Conservation (phyloP, 192 early-diverging fungal species). For the Gonapodya sp. region DNA sequence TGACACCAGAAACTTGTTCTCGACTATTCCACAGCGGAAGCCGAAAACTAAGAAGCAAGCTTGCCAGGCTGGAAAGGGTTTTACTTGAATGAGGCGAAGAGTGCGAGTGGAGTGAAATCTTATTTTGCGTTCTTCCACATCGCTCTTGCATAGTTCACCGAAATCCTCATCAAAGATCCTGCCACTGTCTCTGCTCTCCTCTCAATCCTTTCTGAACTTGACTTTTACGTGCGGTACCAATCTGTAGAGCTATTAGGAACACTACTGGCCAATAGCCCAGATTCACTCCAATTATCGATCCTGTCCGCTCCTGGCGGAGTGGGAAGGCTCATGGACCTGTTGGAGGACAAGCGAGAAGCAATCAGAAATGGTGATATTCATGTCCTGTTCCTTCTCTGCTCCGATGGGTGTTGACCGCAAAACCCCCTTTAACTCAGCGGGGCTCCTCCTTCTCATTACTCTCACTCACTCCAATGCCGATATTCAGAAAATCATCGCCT, state of each 20-base stretch:
- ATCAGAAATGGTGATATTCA: conserved; percentile 72
- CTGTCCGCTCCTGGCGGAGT: conserved; percentile 78
- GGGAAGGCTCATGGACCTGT: conserved; percentile 80
- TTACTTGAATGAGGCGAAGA: conserved; percentile 31
- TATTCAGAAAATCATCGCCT: conserved; percentile 98
- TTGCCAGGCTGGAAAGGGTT: no score
- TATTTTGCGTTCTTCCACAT: conserved; percentile 12
- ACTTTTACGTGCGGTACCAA: conserved; percentile 92
- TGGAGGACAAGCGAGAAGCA: conserved; percentile 88
- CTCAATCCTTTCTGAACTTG: conserved; percentile 78
- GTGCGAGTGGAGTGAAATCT: conserved; percentile 17
- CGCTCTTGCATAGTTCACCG: conserved; percentile 27
- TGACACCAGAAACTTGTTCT: no score
- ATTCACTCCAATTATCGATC: conserved; percentile 69
- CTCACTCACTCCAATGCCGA: conserved; percentile 89
- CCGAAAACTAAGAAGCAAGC: no score
- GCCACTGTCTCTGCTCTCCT: conserved; percentile 69
- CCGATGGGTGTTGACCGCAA: not conserved
- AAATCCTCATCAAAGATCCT: conserved; percentile 36
- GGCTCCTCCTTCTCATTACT: conserved; percentile 77
- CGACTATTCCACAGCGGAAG: no score
- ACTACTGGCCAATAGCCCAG: conserved; percentile 49
- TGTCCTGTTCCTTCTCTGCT: no score
- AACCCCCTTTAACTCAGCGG: conserved; percentile 46
- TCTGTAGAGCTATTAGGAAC: conserved; percentile 77